These are phyloP conservation scores for Eimeria tenella DNA, from an alignment of 169 alveolate species.

Conservation along the genomic window DNA sequence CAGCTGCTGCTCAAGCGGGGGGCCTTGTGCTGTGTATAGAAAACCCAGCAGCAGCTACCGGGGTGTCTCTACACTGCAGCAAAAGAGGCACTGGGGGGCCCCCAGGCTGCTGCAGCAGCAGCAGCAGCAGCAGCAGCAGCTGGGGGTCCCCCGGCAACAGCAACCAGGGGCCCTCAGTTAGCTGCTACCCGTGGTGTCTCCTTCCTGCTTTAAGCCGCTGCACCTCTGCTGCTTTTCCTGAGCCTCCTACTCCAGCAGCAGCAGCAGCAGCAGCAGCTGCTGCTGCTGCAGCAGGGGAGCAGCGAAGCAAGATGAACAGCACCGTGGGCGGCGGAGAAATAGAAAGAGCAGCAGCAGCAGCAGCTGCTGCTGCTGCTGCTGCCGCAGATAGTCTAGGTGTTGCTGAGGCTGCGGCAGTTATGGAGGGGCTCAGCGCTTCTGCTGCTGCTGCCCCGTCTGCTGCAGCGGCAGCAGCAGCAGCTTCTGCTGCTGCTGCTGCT, in stretches of 20 bases:
- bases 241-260: background rate
- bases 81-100: too few relatives aligned
- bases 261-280: conserved; percentile 25
- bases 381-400: background rate
- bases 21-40: too few relatives aligned
- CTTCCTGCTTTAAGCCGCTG: background rate
- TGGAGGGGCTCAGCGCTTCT: background rate
- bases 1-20: too few relatives aligned
- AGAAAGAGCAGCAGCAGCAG: background rate
- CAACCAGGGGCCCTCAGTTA: background rate
- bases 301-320: too few relatives aligned
- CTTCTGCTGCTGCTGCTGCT: conserved; percentile 40
- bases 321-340: background rate
- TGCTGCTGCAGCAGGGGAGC: background rate
- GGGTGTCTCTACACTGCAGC: too few relatives aligned
- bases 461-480: too few relatives aligned
- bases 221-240: background rate
- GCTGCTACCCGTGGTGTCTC: conserved; percentile 1
- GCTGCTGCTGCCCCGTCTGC: background rate
- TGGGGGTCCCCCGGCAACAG: background rate
- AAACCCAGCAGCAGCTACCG: too few relatives aligned
- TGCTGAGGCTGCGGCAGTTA: background rate
- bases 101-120: too few relatives aligned
- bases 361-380: background rate
- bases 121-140: conserved; percentile 12